Base-by-base conservation (phyloP, 805 yeast species). In the Wickerhamiella azyma region DNA sequence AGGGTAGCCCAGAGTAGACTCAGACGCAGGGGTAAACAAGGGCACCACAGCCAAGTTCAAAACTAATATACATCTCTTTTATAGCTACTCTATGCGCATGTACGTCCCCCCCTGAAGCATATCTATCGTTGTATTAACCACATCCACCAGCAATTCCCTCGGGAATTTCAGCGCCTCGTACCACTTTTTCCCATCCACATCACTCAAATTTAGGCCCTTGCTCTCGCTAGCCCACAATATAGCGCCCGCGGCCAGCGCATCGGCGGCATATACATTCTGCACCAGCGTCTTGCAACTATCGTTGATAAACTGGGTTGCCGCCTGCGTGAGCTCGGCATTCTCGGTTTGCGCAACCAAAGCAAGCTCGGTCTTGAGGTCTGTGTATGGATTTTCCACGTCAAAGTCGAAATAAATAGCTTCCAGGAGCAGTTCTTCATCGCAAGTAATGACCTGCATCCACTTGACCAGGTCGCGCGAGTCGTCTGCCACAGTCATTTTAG, bases 391-490 rank as follows among this genome's bases (percentile, higher is more conserved):
- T 14, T 61, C 60, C 5, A 68, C 62, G 0, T 62, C 61, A 43
- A 74, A 63, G 52, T 75, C 80, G 53, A 69, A 76, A 52, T 73
- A 71, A 8, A 68, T 50, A 1, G 67, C 64, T 50, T 67, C 74
- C 43, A 68, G 64, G 47, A 67, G 60, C 53, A 65, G 58, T 56
- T 64, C 76, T 47, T 69, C 81, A 38, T 65, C 64, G 59, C 55
- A 65, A 10, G 66, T 62, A 28, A 75, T 64, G 13, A 61, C 60
- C 50, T 68, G 79, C 50, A 65, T 63, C 79, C 73, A 76, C 55
- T 66, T 64, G 71, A 71, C 67, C 51, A 65, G 75, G 39, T 67
- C 75, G 57, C 65, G 69, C 19, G 65, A 64, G 50, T 66, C 72
- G 56, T 67, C 74, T 49, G 65, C 71, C 24, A 64, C 67, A 39